phyloP scores from a whole-genome alignment of 495 filamentous ascomycete species.

The Xylona heveae region DNA sequence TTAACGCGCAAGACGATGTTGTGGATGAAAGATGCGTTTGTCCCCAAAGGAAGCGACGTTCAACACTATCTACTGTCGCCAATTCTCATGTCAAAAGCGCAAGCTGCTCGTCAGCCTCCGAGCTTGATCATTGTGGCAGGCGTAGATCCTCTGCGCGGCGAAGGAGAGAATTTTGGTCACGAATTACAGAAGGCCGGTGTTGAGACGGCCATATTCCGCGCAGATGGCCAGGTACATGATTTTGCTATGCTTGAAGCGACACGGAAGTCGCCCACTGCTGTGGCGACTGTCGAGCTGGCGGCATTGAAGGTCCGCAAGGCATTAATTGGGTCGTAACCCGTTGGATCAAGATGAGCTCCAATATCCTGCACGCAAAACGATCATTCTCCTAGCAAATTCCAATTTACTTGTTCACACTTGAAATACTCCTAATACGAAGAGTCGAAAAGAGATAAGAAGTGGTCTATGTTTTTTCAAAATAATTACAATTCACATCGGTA shows the following conservation, averaged over 20 bases:
- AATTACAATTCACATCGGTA: no score
- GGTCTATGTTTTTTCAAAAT: no score
- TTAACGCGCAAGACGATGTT: conserved; percentile 2
- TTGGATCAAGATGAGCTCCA: no score
- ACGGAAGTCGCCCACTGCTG: neutral
- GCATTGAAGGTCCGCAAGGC: conserved; percentile 1
- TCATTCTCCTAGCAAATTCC: no score
- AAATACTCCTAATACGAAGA: no score
- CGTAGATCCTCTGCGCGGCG: conserved; percentile 23
- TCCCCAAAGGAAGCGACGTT: conserved; percentile 7
- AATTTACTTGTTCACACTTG: no score
- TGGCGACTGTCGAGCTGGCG: neutral
- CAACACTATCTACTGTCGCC: conserved; percentile 9
- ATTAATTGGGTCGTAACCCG: no score
- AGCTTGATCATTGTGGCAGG: conserved; percentile 24
- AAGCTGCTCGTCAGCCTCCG: conserved; percentile 17
- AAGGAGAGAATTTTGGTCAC: conserved; percentile 22
- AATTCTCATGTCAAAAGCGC: conserved; percentile 5
- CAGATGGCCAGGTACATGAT: conserved; percentile 17
- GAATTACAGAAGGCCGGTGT: conserved; percentile 20
- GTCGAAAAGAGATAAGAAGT: no score
- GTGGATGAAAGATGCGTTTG: conserved; percentile 5
- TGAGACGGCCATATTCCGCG: conserved; percentile 14
- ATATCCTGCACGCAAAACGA: no score
- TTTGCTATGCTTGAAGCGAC: conserved; percentile 17